Conservation (phyloP, 495 filamentous ascomycete genomes). For the Penicillium coprophilum region DNA sequence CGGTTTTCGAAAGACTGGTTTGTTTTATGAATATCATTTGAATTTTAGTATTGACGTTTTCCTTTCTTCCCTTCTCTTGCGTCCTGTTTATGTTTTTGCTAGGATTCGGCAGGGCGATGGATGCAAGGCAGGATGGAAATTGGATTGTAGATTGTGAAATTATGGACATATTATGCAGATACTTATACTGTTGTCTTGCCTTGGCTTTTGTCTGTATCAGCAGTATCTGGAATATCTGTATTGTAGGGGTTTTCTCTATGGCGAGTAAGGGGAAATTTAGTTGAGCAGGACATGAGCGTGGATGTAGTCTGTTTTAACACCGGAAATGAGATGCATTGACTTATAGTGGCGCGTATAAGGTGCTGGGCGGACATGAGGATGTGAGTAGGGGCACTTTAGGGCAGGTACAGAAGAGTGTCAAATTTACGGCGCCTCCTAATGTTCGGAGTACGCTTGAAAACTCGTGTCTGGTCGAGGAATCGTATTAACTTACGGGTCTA, state of each 20-base stretch:
- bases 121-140: slow-evolving; percentile 1
- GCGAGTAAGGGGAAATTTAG: too few species aligned
- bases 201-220: background rate
- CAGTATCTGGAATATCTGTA: background rate
- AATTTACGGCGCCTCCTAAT: too few species aligned
- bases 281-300: too few species aligned
- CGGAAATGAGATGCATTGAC: background rate
- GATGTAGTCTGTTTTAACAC: too few species aligned
- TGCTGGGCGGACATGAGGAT: background rate
- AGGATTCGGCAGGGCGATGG: background rate
- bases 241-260: background rate
- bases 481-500: background rate
- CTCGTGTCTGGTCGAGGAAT: too few species aligned
- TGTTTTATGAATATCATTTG: slow-evolving; percentile 11
- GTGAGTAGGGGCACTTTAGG: background rate
- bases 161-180: slow-evolving; percentile 17
- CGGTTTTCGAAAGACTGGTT: slow-evolving; percentile 22
- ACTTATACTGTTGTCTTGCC: slow-evolving; percentile 2
- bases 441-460: too few species aligned
- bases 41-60: slow-evolving; percentile 15
- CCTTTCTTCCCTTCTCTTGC: slow-evolving; percentile 17
- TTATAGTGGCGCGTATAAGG: background rate
- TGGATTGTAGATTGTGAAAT: slow-evolving; percentile 7
- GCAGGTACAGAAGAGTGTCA: too few species aligned
- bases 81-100: slow-evolving; percentile 17